Conservation (phyloP, 768 basidiomycete genomes). For the Amanita polypyramis region DNA sequence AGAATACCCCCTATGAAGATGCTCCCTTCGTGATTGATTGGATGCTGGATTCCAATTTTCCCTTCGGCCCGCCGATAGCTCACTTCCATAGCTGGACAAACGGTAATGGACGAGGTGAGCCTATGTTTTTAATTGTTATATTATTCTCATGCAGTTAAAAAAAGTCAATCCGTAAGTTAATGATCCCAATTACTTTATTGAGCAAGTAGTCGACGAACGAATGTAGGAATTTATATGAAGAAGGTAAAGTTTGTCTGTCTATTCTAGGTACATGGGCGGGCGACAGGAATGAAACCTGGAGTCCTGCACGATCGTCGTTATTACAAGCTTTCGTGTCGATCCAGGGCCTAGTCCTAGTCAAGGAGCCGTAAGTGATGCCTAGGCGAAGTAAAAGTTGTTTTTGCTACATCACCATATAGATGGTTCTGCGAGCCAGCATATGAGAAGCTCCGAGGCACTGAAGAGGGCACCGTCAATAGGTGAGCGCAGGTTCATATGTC, state of each 20-base stretch:
- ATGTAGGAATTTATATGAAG: slow-evolving; percentile 80
- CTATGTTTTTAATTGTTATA: not conserved
- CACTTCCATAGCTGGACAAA: slow-evolving; percentile 94
- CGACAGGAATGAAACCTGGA: slow-evolving; percentile 85
- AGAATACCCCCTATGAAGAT: slow-evolving; percentile 92
- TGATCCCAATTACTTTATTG: not conserved
- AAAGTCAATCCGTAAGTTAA: slow-evolving; percentile 67
- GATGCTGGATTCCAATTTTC: slow-evolving; percentile 81
- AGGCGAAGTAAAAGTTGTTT: not conserved
- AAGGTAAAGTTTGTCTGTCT: slow-evolving; percentile 90
- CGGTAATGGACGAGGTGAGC: slow-evolving; percentile 77
- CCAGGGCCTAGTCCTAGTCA: slow-evolving; percentile 86
- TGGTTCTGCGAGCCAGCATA: slow-evolving; percentile 93
- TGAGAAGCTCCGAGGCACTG: slow-evolving; percentile 84
- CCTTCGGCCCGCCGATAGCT: slow-evolving; percentile 72
- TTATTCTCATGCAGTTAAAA: not conserved
- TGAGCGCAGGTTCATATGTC: slow-evolving; percentile 16
- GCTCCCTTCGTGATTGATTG: slow-evolving; percentile 95
- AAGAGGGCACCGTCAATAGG: slow-evolving; percentile 85
- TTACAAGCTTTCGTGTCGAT: slow-evolving; percentile 91
- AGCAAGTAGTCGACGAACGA: not conserved
- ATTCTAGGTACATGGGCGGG: slow-evolving; percentile 90
- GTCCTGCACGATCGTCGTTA: slow-evolving; percentile 69
- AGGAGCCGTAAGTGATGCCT: slow-evolving; percentile 63
- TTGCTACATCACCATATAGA: slow-evolving; percentile 22